Base-by-base conservation (phyloP, 139 green algal genomes). In the Parachlorella kessleri region DNA sequence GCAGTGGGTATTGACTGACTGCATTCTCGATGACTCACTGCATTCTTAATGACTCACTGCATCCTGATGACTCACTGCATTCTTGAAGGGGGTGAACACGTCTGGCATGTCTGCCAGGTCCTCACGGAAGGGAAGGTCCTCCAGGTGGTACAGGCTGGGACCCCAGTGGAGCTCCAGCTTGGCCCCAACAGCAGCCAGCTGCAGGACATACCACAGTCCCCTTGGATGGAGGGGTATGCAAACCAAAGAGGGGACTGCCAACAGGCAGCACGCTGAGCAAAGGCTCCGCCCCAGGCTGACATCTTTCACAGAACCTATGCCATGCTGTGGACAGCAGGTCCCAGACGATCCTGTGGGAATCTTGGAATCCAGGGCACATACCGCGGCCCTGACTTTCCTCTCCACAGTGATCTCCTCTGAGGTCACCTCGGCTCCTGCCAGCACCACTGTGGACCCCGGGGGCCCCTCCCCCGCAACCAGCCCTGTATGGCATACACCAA, bases 41-140 rank as follows among this genome's bases (percentile, higher is more conserved):
- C 48, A 14, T 18, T 18, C 21, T 28, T 18, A 18, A 0, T 18
- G 14, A 59, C 21, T 36, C 18, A 36, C 9, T 23, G 30, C 24
- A 36, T 80, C 73, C 55, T 73, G n/a, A 39, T 78, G 68, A 37
- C 91, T 73, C n/a, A 89, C 88, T 84, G 94, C 93, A 2, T 96
- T 88, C 55, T 84, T 91, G 86, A 97, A 98, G n/a, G 92, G 93
- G 0, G 96, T 99, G 91, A 98, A 99, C 2, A 95, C 89, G 72
- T 97, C 92, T 1, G 92, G 90, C 80, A 94, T 74, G 81, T 89
- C 81, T 3, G 41, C 63, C 73, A 95, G 75, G 55, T 87, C 86
- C 59, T 76, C 69, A 6, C 54, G 67, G 73, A 95, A 98, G 8
- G 95, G 95, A n/a, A 99, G 74, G 83, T 99, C 96, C 39, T 96